Base-by-base conservation (phyloP, 371 early-diverging fungal species). In the Mortierella sp. region DNA sequence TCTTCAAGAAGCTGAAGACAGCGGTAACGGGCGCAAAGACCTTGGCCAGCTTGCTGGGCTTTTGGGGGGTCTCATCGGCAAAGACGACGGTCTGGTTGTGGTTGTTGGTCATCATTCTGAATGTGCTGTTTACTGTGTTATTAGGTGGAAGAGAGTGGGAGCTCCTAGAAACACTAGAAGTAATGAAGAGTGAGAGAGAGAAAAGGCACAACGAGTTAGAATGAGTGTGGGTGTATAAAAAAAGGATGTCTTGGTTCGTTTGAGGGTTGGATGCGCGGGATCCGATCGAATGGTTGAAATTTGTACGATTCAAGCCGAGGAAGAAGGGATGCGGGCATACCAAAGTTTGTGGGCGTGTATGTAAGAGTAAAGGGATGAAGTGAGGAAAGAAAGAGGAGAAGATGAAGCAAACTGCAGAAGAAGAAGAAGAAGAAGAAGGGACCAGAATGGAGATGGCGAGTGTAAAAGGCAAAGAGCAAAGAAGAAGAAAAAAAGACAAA, bases 1-100 rank as follows among this genome's bases (percentile, higher is more conserved):
- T 73, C n/a, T 74, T 72, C 28, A 93, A 76, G 72, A 88, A 84
- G 11, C 83, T 79, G 77, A 81, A 77, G 74, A 80, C 70, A 83
- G 81, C 34, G 81, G 82, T 42, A 79, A 83, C 1, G 76, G 88
- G 84, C 1, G 79, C 70, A 60, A 85, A 73, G 68, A 70, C 60
- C 21, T 44, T 76, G 48, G 57, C 68, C 9, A 52, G 16, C 47
- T 55, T 74, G 45, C 72, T 52, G 31, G 55, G 73, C 68, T 70
- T 73, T 34, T 47, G 31, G 42, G 58, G n/a, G 19, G 42, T 24
- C n/a, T 75, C 78, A 14, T 75, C 70, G 0, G 28, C 68, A 26
- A 65, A 54, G 48, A 73, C 31, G 55, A 55, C 47, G 14, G 73
- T 11, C 21, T 42, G 48, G 78, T 63, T 73, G 68, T 38, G 34